A percentile compares a stretch with the other conserved stretches of the same genome.
Evolutionary conservation across 805 yeast species (phyloP).

Genomic region (Candida quercuum): DNA sequence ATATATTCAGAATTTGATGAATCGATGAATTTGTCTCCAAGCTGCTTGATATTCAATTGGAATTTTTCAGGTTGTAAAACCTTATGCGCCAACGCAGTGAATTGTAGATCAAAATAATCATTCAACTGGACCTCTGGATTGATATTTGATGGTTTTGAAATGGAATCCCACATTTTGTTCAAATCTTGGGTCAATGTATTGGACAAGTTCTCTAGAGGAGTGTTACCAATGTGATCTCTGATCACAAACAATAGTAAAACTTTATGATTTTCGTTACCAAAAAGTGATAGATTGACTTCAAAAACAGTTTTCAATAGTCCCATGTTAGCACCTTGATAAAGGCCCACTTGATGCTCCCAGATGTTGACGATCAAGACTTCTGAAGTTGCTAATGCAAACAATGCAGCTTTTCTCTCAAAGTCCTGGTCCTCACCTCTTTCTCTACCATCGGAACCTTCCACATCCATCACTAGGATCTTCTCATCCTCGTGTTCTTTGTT

Average conservation of each 20-base stretch:
- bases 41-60: conserved; percentile 45
- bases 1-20: conserved; percentile 25
- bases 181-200: conserved; percentile 68
- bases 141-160: conserved; percentile 68
- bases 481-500: conserved; percentile 14
- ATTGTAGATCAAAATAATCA: conserved; percentile 83
- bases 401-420: conserved; percentile 92
- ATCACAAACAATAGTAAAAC: conserved; percentile 79
- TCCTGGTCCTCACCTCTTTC: conserved; percentile 99
- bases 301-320: conserved; percentile 91
- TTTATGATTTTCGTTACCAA: conserved; percentile 59
- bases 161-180: conserved; percentile 67
- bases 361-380: conserved; percentile 87
- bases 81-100: conserved; percentile 81
- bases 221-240: conserved; percentile 85
- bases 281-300: conserved; percentile 86
- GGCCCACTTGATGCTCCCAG: conserved; percentile 97
- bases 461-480: conserved; percentile 80
- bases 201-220: conserved; percentile 71
- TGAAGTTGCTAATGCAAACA: conserved; percentile 88
- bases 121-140: conserved; percentile 42
- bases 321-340: conserved; percentile 97
- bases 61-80: conserved; percentile 74
- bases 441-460: conserved; percentile 98
- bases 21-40: conserved; percentile 59